A percentile compares a stretch with the other conserved stretches of the same genome.
Conservation (phyloP, 345 rosid species). For the Ailanthus altissimus region DNA sequence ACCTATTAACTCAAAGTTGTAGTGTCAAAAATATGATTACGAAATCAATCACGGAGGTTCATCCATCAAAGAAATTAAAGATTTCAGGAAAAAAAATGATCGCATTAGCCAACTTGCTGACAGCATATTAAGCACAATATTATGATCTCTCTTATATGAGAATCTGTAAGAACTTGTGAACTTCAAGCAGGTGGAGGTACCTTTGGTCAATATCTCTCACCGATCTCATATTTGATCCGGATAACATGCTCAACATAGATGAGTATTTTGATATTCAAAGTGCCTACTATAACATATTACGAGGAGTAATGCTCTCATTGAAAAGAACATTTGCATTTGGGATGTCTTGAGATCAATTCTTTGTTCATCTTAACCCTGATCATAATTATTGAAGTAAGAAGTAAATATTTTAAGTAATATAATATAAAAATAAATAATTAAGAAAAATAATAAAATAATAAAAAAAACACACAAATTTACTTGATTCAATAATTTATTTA, state of each 20-base stretch:
- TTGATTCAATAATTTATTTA: too few relatives aligned
- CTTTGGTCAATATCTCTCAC: neutral
- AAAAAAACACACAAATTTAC: too few relatives aligned
- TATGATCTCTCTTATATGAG: neutral
- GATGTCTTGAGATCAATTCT: slow-evolving; percentile 3
- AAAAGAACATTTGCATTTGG: neutral
- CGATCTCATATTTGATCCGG: neutral
- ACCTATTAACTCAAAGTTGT: neutral
- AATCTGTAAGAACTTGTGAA: neutral
- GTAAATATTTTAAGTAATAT: too few relatives aligned
- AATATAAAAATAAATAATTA: too few relatives aligned
- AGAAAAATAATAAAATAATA: too few relatives aligned
- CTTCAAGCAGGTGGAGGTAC: slow-evolving; percentile 5
- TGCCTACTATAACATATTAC: neutral
- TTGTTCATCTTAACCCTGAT: neutral
- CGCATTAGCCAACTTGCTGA: slow-evolving; percentile 2
- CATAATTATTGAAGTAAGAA: too few relatives aligned
- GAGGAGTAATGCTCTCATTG: neutral
- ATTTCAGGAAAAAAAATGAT: neutral
- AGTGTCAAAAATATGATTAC: neutral
- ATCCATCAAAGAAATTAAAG: neutral
- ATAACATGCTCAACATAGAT: neutral
- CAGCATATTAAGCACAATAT: neutral
- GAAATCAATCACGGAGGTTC: neutral
- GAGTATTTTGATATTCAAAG: neutral